Base-by-base conservation (phyloP, 495 filamentous ascomycete species). In the Pseudevernia furfuracea region DNA sequence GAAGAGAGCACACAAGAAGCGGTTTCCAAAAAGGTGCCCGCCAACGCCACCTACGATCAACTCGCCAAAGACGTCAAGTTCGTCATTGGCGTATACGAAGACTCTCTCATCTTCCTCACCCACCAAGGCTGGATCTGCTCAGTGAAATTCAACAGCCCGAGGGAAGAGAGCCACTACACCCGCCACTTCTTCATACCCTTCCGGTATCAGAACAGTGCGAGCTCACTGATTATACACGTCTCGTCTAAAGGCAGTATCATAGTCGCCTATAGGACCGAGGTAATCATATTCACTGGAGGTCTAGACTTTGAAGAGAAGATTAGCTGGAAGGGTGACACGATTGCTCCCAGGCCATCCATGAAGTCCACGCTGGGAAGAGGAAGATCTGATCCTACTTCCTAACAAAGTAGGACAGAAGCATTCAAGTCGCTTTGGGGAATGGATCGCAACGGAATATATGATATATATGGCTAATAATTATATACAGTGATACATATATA, bases 111-210 rank as follows among this genome's bases (percentile, higher is more conserved):
- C 23, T 63, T 44, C 36, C 53, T 63, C 12, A 32, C 56, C 52
- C 61, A 63, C 53, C 21, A 15, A 21, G 61, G 61, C 3, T 63
- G 61, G 61, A 36, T 63, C 17, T 63, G 61, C 53, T 63, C 61
- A 46, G 3, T 46, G 4, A 46, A 46, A 2, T 21, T 46, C 15
- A n/a, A 1, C 43, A n/a, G 15, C 19, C 34, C 34, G 34, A 23
- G 15, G 43, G 19, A n/a, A 46, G 43, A 46, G 19, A 46, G 8
- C 19, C 21, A n/a, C 21, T 46, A 46, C 43, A 46, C 43, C 15
- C 19, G 43, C 3, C 43, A 46, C 21, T 46, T 46, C 43, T 46
- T 46, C 43, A 46, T 46, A 21, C 43, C 43, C 19, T n/a, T 46
- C 19, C 43, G 21, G 21, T 46, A n/a, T 1, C 43, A 46, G 14